phyloP scores from a whole-genome alignment of 805 yeast genomes.

The Teunomyces tritomae region DNA sequence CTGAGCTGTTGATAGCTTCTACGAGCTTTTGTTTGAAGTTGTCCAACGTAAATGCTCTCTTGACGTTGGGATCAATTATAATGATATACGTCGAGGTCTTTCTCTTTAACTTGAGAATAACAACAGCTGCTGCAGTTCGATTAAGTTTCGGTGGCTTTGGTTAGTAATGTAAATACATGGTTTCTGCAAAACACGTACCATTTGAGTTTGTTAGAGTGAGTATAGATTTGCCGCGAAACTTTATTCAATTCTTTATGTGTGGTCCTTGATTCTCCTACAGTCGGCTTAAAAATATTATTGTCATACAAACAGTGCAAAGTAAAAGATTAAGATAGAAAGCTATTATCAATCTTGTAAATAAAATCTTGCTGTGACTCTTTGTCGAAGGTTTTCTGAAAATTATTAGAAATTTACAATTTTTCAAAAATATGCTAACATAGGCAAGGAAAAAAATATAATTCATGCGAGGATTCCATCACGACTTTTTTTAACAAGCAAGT shows the following conservation, averaged over 20 bases:
- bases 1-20: constrained; percentile 43
- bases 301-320: no score
- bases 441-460: no score
- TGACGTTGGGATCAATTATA: constrained; percentile 15
- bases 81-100: constrained; percentile 28
- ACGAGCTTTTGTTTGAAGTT: constrained; percentile 25
- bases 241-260: neutral
- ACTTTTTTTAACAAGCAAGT: no score
- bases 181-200: neutral
- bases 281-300: no score
- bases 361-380: no score
- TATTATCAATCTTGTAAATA: no score
- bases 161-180: neutral
- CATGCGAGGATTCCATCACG: no score
- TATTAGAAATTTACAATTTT: no score
- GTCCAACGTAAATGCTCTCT: constrained; percentile 16
- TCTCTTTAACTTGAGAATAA: constrained; percentile 38
- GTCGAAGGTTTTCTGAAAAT: no score
- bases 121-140: constrained; percentile 11
- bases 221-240: neutral
- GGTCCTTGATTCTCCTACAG: neutral
- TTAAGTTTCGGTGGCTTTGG: constrained; percentile 16
- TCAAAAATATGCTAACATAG: no score
- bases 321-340: no score
- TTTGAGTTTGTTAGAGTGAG: neutral